Evolutionary conservation across 2,329 filamentous ascomycete genomes (phyloP).

Genomic region (Aureobasidium vineae): DNA sequence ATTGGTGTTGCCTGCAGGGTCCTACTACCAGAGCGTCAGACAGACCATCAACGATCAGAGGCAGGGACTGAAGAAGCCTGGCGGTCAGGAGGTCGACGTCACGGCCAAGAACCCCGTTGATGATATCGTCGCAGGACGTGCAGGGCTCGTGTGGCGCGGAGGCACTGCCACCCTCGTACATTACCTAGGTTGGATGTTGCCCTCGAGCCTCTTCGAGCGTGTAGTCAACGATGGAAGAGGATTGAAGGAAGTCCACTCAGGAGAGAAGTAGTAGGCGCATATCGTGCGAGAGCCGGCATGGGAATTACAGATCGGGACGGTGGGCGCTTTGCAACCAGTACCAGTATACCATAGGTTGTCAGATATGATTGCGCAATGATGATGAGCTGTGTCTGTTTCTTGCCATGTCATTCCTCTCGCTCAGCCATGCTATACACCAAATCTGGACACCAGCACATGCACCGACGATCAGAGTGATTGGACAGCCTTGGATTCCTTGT

Average conservation of each 20-base stretch:
- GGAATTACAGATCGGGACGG: not conserved
- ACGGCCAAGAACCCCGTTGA: slow-evolving; percentile 1
- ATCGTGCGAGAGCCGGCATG: not conserved
- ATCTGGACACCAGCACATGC: not conserved
- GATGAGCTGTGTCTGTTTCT: too few relatives aligned
- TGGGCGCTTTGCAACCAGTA: not conserved
- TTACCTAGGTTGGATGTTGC: slow-evolving; percentile 5
- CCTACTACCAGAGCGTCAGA: slow-evolving; percentile 1
- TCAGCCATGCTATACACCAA: not conserved
- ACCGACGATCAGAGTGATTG: not conserved
- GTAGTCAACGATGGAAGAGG: not conserved
- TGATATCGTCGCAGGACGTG: not conserved
- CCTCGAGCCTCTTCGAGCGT: not conserved
- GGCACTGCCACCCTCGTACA: not conserved
- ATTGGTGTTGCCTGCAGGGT: not conserved
- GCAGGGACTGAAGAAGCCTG: not conserved
- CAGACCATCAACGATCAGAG: not conserved
- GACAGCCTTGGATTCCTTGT: not conserved
- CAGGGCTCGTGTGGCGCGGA: slow-evolving; percentile 8
- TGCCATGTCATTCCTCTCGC: too few relatives aligned
- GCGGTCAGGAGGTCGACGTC: not conserved
- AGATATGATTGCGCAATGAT: not conserved
- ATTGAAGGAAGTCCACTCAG: not conserved
- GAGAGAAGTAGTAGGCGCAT: not conserved
- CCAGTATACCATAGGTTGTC: not conserved